Base-by-base conservation (phyloP, 352 stramenopile species). In the Globisporangium irregulare region DNA sequence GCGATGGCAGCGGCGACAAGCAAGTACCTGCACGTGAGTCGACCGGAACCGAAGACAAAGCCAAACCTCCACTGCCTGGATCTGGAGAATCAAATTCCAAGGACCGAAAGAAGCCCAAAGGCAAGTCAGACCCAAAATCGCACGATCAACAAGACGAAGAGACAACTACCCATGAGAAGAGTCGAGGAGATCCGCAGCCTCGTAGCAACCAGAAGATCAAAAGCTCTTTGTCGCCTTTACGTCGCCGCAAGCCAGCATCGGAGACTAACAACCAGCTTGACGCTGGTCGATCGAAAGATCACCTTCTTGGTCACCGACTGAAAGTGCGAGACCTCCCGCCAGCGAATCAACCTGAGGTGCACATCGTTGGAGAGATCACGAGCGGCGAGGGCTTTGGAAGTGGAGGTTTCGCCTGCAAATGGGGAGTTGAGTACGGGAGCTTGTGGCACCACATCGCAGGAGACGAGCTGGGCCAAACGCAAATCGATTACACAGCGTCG, bases 281-380 rank as follows among this genome's bases (percentile, higher is more conserved):
- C 43, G 43, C 43, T 32, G 18, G 34, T 46, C 22, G 41, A 27
- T 69, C 27, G 32, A 41, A 48, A 22, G 46, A 43, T 12, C 34
- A 50, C 6, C 9, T 51, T 34, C 53, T 34, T 25, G 38, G 22
- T 9, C 58, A 66, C 50, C 55, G 68, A 14, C 12, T 62, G 6
- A 68, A 78, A 43, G 51, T 80, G 7, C 68, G 78, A 38, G 43
- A 46, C 12, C 66, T 86, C 4, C 69, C 75, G 27, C 80, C 80
- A 18, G 65, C 71, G 4, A 70, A 80, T 10, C 84, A 92, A 51
- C 80, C 81, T 18, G 82, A 93, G 75, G 77, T 93, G 15, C 83
- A 93, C 60, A 73, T 91, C 29, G 78, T 91, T 32, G 82, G 83
- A 12, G 86, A 92, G 59, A 90, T 93, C 61, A 70, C 80, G 6